Conservation (phyloP, 2,329 filamentous ascomycete species). For the Cucurbitaria berberidis region DNA sequence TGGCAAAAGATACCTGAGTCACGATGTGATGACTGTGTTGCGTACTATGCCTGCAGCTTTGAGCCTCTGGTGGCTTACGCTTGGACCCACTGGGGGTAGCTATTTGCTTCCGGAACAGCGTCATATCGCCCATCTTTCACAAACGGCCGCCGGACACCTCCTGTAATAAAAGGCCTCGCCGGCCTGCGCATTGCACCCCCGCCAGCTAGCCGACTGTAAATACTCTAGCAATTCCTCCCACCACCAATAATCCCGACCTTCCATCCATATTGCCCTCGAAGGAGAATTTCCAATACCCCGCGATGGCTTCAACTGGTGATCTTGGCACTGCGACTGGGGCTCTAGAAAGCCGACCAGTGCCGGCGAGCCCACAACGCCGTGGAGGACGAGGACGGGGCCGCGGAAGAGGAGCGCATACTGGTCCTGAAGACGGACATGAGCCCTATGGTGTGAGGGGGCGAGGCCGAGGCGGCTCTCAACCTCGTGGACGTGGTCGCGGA, state of each 20-base stretch:
- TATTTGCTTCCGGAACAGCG: conserved; percentile 38
- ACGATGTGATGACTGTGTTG: conserved; percentile 24
- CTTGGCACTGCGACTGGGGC: conserved; percentile 22
- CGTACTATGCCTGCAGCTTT: background rate
- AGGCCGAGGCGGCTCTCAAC: conserved; percentile 43
- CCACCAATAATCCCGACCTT: background rate
- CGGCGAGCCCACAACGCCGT: conserved; percentile 35
- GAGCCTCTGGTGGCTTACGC: conserved; percentile 20
- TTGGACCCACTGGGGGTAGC: conserved; percentile 21
- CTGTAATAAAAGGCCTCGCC: conserved; percentile 24
- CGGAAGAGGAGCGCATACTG: conserved; percentile 31
- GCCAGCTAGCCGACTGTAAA: background rate
- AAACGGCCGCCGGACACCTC: conserved; percentile 18
- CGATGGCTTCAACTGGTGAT: conserved; percentile 40
- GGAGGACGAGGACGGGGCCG: conserved; percentile 41
- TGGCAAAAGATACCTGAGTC: conserved; percentile 26
- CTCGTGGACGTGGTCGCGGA: conserved; percentile 39
- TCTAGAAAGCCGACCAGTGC: conserved; percentile 31
- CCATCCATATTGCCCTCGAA: conserved; percentile 1
- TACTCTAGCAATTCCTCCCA: conserved; percentile 1
- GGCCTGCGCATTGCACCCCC: conserved; percentile 11
- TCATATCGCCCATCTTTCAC: conserved; percentile 31
- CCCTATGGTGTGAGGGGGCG: conserved; percentile 34
- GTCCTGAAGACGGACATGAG: conserved; percentile 28
- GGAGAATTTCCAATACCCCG: conserved; percentile 29